Conservation (phyloP, 2,329 filamentous ascomycete species). For the Monosporascus sp. region DNA sequence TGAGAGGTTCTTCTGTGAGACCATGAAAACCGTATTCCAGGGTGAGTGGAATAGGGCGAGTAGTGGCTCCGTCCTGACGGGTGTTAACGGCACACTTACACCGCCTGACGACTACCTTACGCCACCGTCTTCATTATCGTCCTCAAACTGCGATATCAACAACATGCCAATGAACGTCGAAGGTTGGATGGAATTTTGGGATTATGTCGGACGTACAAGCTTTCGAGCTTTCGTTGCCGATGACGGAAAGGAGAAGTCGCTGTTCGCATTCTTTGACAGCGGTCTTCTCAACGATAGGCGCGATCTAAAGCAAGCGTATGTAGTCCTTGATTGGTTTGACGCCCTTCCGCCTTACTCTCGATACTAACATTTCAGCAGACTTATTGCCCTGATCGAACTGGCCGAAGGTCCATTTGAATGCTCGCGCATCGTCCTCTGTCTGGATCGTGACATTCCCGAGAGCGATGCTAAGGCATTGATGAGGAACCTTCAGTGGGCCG, state of each 20-base stretch:
- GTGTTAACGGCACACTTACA: conserved; percentile 54
- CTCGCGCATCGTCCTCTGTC: conserved; percentile 71
- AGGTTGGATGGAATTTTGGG: conserved; percentile 74
- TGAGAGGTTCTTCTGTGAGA: conserved; percentile 99
- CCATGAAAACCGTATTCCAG: conserved; percentile 88
- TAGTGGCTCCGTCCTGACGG: conserved; percentile 82
- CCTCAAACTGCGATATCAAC: conserved; percentile 18
- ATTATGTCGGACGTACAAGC: conserved; percentile 76
- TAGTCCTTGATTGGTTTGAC: conserved; percentile 13
- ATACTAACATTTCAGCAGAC: conserved; percentile 42
- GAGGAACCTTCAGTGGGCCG: conserved; percentile 88
- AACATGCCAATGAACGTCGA: conserved; percentile 34
- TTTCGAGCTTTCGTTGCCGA: conserved; percentile 83
- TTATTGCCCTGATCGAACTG: conserved; percentile 88
- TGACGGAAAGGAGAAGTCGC: conserved; percentile 61
- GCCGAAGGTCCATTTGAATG: conserved; percentile 73
- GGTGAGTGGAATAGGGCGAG: conserved; percentile 80
- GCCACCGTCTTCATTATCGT: conserved; percentile 27
- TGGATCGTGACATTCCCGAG: conserved; percentile 64
- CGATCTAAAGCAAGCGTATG: conserved; percentile 84
- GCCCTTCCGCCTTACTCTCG: conserved; percentile 5
- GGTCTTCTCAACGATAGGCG: conserved; percentile 55
- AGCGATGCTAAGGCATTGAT: conserved; percentile 62
- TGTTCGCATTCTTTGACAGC: conserved; percentile 84
- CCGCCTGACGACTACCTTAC: conserved; percentile 43